phyloP scores from a whole-genome alignment of 306 rosid genomes.

The Fagus crenata region DNA sequence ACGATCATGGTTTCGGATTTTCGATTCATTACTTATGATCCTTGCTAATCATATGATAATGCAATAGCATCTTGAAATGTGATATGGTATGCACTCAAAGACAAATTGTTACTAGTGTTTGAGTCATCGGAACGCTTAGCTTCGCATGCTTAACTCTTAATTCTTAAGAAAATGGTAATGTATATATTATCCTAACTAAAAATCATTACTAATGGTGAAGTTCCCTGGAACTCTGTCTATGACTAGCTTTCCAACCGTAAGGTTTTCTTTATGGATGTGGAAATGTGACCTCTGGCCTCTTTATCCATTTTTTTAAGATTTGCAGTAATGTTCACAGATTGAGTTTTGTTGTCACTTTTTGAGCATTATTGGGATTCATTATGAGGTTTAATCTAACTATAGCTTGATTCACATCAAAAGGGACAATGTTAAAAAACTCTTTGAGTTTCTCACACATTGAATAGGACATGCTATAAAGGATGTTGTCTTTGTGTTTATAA shows the following conservation, averaged over 20 bases:
- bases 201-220: not conserved
- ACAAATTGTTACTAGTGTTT: not conserved
- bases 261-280: not conserved
- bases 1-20: not conserved
- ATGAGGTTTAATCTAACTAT: no score
- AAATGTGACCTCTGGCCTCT: not conserved
- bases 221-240: not conserved
- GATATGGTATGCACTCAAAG: not conserved
- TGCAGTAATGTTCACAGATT: not conserved
- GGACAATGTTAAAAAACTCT: not conserved
- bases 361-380: not conserved
- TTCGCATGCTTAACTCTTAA: not conserved
- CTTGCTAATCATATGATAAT: not conserved
- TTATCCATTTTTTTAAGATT: not conserved
- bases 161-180: not conserved
- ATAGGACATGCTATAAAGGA: no score
- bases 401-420: no score
- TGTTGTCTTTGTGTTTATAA: no score
- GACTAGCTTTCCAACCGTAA: not conserved
- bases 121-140: not conserved
- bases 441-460: no score
- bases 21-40: not conserved
- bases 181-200: not conserved
- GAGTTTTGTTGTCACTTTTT: not conserved
- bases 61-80: not conserved